A percentile compares a stretch with the other conserved stretches of the same genome.
Conservation (phyloP, 2,329 filamentous ascomycete species). For the Cladosporium sp. region DNA sequence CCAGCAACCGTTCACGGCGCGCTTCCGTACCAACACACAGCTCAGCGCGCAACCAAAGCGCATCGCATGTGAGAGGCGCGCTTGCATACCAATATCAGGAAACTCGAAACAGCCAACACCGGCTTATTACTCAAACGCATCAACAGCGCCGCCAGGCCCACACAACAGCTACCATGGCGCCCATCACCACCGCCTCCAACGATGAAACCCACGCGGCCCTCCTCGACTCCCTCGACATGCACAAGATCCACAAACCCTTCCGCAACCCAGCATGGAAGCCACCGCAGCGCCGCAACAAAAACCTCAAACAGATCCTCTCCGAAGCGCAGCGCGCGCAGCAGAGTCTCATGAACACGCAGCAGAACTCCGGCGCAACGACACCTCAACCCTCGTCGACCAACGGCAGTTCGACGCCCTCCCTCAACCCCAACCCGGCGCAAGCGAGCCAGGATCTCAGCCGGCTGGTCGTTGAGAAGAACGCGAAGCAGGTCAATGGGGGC, state of each 20-base stretch:
- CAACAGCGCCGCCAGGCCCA: neutral
- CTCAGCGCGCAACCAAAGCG: conserved; percentile 7
- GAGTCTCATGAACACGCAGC: conserved; percentile 70
- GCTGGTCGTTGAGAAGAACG: conserved; percentile 78
- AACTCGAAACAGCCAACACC: neutral
- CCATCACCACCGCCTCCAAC: conserved; percentile 64
- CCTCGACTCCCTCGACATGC: conserved; percentile 86
- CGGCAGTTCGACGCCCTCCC: conserved; percentile 41
- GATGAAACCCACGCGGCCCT: conserved; percentile 74
- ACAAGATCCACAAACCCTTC: conserved; percentile 79
- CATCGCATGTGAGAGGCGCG: conserved; percentile 9
- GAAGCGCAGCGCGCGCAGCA: conserved; percentile 85
- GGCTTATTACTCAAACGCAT: neutral
- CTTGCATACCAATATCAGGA: neutral
- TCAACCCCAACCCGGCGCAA: conserved; percentile 80
- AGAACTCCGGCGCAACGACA: conserved; percentile 72
- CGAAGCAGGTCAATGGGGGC: conserved; percentile 31
- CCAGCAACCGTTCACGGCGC: conserved; percentile 1
- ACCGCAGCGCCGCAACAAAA: conserved; percentile 95
- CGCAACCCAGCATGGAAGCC: conserved; percentile 87
- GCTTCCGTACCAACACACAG: neutral
- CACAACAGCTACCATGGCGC: conserved; percentile 40
- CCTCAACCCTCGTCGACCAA: conserved; percentile 36
- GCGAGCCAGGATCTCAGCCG: conserved; percentile 81
- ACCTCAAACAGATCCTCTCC: conserved; percentile 90